Evolutionary conservation across 1,139 yeast genomes (phyloP).

Genomic region (Hyphopichia buzzinii): DNA sequence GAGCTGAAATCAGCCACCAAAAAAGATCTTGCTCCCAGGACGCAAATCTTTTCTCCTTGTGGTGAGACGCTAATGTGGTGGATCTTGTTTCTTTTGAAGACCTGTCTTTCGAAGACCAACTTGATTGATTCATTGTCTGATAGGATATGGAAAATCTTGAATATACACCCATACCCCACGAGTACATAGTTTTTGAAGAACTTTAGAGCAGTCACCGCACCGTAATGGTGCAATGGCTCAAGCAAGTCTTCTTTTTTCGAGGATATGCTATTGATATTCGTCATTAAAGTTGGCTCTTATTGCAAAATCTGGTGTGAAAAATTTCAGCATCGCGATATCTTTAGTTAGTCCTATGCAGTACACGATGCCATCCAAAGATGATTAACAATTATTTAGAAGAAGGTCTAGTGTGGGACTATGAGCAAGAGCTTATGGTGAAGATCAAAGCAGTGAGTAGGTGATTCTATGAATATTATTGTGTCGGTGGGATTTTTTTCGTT

Average conservation of each 20-base stretch:
- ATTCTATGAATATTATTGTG: no score
- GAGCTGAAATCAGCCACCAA: constrained; percentile 36
- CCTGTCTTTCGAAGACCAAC: constrained; percentile 37
- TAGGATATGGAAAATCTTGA: constrained; percentile 55
- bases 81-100: constrained; percentile 71
- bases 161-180: constrained; percentile 75
- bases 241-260: constrained; percentile 20
- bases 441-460: no score
- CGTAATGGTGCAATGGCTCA: constrained; percentile 47
- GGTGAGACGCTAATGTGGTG: constrained; percentile 60
- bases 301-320: no score
- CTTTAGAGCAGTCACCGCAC: constrained; percentile 71
- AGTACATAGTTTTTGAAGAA: constrained; percentile 41
- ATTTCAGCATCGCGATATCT: no score
- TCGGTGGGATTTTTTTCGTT: no score
- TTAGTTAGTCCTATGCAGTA: no score
- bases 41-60: constrained; percentile 32
- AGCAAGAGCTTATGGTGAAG: no score
- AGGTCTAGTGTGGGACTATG: no score
- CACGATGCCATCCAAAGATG: no score
- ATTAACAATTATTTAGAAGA: no score
- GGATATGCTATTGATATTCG: constrained; percentile 12
- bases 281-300: constrained; percentile 2
- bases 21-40: constrained; percentile 77
- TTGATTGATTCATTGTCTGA: constrained; percentile 33